Conservation (phyloP, 257 asterid species). For the Fraxinus pennsylvanica region DNA sequence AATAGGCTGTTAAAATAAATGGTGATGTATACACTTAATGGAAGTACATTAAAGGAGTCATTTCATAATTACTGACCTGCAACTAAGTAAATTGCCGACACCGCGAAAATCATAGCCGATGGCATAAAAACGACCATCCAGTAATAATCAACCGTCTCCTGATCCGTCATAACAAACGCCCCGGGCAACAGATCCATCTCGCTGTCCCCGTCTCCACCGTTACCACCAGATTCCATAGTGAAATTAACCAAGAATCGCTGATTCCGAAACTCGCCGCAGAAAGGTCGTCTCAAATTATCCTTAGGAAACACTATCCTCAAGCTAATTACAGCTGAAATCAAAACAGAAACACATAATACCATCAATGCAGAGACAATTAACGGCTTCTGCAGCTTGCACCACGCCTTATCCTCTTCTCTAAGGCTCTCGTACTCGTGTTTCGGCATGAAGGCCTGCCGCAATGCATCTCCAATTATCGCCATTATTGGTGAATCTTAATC, state of each 20-base stretch:
- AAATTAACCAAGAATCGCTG: conserved; percentile 76
- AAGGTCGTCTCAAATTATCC: conserved; percentile 70
- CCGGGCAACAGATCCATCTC: conserved; percentile 68
- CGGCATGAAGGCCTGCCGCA: conserved; percentile 96
- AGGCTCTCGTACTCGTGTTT: conserved; percentile 83
- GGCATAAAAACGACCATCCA: conserved; percentile 94
- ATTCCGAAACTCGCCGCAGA: conserved; percentile 79
- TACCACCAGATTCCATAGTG: conserved; percentile 34
- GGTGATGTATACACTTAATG: background rate
- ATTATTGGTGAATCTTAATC: conserved; percentile 18
- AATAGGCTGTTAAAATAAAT: background rate
- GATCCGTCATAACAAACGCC: conserved; percentile 86
- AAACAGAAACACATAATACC: conserved; percentile 50
- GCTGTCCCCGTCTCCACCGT: conserved; percentile 32
- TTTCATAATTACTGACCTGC: conserved; percentile 55
- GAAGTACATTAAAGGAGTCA: background rate
- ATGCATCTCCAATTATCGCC: conserved; percentile 72
- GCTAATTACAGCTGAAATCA: conserved; percentile 60
- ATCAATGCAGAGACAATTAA: conserved; percentile 33
- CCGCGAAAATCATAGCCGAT: conserved; percentile 54
- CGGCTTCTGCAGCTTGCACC: conserved; percentile 68
- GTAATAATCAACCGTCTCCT: conserved; percentile 88
- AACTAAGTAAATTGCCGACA: conserved; percentile 58
- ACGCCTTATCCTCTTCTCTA: conserved; percentile 84
- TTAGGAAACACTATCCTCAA: conserved; percentile 71